phyloP scores from a whole-genome alignment of 202 grass and related monocot genomes.

The Elaeis oleifera region DNA sequence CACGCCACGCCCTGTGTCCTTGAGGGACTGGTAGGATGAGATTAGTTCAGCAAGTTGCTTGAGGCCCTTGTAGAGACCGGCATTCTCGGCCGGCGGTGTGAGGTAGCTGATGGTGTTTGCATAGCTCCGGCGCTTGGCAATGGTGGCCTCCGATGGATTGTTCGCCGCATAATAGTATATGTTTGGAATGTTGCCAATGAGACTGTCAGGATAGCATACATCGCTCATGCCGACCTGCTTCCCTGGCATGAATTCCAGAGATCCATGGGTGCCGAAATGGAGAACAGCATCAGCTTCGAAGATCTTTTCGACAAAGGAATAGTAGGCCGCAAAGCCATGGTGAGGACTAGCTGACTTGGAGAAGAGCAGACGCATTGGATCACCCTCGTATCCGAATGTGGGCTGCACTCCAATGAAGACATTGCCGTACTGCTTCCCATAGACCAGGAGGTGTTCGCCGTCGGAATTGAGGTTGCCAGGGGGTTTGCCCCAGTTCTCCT shows the following conservation, averaged over 20 bases:
- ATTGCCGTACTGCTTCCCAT: conserved; percentile 94
- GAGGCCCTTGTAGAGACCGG: conserved; percentile 96
- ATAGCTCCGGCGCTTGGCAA: conserved; percentile 93
- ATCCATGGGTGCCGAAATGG: conserved; percentile 91
- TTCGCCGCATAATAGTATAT: conserved; percentile 99
- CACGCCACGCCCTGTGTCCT: conserved; percentile 78
- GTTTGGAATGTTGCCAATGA: conserved; percentile 96
- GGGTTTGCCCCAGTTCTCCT: conserved; percentile 98
- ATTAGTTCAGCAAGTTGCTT: conserved; percentile 98
- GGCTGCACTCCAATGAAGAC: conserved; percentile 95
- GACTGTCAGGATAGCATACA: conserved; percentile 84
- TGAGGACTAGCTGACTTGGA: conserved; percentile 93
- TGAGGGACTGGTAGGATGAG: conserved; percentile 90
- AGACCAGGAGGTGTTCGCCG: conserved; percentile 80
- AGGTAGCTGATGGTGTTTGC: conserved; percentile 99
- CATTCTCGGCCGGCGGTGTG: conserved; percentile 93
- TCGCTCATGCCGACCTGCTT: conserved; percentile 99
- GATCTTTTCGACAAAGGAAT: conserved; percentile 94
- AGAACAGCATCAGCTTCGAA: conserved; percentile 92
- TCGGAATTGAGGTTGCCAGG: conserved; percentile 95
- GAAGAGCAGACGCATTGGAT: conserved; percentile 96
- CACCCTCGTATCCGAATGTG: conserved; percentile 92
- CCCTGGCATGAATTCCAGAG: conserved; percentile 95
- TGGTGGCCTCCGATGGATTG: conserved; percentile 92
- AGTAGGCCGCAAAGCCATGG: conserved; percentile 94